Evolutionary conservation across 768 basidiomycete species (phyloP), one percentile per base, ranked within the genome.

Genomic region (Cantharellus cinnabarinus): DNA sequence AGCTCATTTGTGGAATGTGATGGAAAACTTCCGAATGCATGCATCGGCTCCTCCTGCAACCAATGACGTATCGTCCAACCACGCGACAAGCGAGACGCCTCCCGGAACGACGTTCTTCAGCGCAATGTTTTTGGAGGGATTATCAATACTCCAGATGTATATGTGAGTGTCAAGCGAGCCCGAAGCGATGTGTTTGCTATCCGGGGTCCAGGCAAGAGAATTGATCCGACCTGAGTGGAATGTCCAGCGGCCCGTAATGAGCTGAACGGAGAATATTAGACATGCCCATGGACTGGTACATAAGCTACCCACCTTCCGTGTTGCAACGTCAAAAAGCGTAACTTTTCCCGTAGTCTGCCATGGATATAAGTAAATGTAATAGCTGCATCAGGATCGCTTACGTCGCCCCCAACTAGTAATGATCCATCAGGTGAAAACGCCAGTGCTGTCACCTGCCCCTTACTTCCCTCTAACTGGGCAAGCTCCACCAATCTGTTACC

Each of bases 161-260:
- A 94, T 79, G 63, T 89, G 79, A 39, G 91, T 93, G 68, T 98
- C 94, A n/a, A 94, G 75, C 20, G 89, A 88, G 5, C 84, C 90
- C 3, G 89, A 90, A 5, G 82, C 91, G 62, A 85, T 78, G 66
- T 91, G 81, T 62, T 75, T 75, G 4, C 82, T 81, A 66, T 86
- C 81, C 3, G 78, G 64, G 4, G 85, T 80, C 81, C 85, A 91
- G 1, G 79, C 72, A 15, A 98, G 75, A 5, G 86, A 79, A 64
- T 82, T 78, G 61, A 97, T 78, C 38, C 88, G 81, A 0, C 80
- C 87, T 4, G 82, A 75, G 71, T 98, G 94, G 73, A 82, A 80
- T 4, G 85, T 78, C 94, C 94, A 97, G 59, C 81, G 79, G 2
- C 81, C 75, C 42, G 83, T 84, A 61, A 83, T 72, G 63, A 77